Conservation (phyloP, 2,329 filamentous ascomycete species). For the Metarhizium sp. region DNA sequence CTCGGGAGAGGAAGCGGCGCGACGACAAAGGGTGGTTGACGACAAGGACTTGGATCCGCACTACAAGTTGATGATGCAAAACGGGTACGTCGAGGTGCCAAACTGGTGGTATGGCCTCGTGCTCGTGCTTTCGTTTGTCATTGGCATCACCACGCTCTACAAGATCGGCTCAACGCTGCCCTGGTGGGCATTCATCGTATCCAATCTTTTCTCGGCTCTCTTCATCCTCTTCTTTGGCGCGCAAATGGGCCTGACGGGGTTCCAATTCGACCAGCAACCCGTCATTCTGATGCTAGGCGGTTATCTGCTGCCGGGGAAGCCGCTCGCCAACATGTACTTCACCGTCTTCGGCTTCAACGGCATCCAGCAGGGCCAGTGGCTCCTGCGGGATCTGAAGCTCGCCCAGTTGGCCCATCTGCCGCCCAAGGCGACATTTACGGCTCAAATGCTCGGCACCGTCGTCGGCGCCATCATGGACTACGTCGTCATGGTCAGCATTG, state of each 20-base stretch:
- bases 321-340: slow-evolving; percentile 35
- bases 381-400: slow-evolving; percentile 21
- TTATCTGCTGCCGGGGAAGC: slow-evolving; percentile 31
- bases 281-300: slow-evolving; percentile 38
- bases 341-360: slow-evolving; percentile 24
- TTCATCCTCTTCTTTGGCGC: slow-evolving; percentile 31
- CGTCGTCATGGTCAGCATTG: slow-evolving; percentile 34
- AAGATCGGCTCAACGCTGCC: slow-evolving; percentile 14
- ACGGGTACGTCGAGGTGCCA: slow-evolving; percentile 29
- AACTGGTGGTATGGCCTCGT: slow-evolving; percentile 31
- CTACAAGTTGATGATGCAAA: slow-evolving; percentile 28
- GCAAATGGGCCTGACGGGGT: slow-evolving; percentile 27
- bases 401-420: slow-evolving; percentile 20
- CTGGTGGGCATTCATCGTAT: slow-evolving; percentile 32
- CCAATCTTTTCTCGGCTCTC: slow-evolving; percentile 23
- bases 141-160: slow-evolving; percentile 30
- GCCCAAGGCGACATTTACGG: slow-evolving; percentile 10
- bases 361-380: slow-evolving; percentile 20
- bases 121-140: slow-evolving; percentile 13
- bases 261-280: slow-evolving; percentile 19
- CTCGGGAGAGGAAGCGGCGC: not conserved
- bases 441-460: slow-evolving; percentile 31
- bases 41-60: slow-evolving; percentile 19
- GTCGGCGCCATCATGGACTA: slow-evolving; percentile 35
- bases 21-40: not conserved